phyloP scores from a whole-genome alignment of 2,329 filamentous ascomycete genomes.

The Epichloe bromicola region DNA sequence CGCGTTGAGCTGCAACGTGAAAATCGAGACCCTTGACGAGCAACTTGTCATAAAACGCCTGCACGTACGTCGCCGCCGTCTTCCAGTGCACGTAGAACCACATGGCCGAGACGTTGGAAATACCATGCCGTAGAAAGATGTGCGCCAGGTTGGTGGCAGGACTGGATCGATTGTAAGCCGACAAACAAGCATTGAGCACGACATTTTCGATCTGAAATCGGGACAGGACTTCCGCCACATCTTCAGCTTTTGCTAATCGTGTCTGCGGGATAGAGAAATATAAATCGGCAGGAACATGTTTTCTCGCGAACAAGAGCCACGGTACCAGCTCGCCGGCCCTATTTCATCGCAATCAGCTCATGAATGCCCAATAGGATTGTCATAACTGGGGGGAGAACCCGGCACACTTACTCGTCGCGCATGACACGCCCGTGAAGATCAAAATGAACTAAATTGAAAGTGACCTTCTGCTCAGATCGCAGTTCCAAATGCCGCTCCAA shows the following conservation, averaged over 20 bases:
- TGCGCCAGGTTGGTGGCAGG: conserved; percentile 15
- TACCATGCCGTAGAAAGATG: conserved; percentile 15
- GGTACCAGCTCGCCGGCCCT: conserved; percentile 12
- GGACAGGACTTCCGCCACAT: conserved; percentile 13
- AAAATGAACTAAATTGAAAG: conserved; percentile 17
- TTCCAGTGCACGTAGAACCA: conserved; percentile 18
- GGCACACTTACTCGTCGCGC: conserved; percentile 12
- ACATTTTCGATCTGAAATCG: conserved; percentile 15
- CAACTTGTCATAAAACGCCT: conserved; percentile 15
- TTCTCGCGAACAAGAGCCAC: conserved; percentile 15
- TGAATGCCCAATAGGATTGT: background rate
- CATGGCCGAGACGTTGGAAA: conserved; percentile 17
- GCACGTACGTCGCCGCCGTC: conserved; percentile 16
- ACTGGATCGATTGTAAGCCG: conserved; percentile 15
- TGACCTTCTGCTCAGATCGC: conserved; percentile 11
- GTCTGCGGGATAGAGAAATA: conserved; percentile 13
- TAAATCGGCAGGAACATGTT: conserved; percentile 6
- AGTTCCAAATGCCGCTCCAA: conserved; percentile 11
- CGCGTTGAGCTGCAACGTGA: conserved; percentile 16
- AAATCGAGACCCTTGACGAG: conserved; percentile 15
- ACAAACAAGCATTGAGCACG: conserved; percentile 17
- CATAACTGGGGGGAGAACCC: background rate
- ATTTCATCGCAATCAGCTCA: background rate
- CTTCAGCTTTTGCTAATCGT: conserved; percentile 11
- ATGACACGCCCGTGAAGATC: conserved; percentile 16